phyloP scores from a whole-genome alignment of 1,284 basidiomycete genomes.

The Leccinum pachyderme region DNA sequence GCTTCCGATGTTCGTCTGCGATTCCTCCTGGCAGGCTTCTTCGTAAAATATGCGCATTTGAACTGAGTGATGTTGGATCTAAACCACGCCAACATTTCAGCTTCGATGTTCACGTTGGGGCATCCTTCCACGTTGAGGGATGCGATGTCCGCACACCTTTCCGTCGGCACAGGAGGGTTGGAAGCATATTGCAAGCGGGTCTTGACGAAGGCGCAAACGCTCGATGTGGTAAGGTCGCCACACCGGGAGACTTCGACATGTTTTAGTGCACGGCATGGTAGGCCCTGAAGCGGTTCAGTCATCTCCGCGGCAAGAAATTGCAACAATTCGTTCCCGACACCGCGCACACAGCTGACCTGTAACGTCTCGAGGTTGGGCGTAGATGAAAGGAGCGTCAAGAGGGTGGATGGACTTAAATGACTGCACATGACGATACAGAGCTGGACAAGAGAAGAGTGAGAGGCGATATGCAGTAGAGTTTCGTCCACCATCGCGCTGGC shows the following conservation, averaged over 20 bases:
- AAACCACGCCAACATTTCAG: slow-evolving; percentile 58
- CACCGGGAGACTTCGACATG: slow-evolving; percentile 57
- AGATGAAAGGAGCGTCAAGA: slow-evolving; percentile 38
- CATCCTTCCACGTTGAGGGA: slow-evolving; percentile 56
- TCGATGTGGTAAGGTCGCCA: slow-evolving; percentile 50
- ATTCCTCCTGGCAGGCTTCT: slow-evolving; percentile 38
- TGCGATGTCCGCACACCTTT: slow-evolving; percentile 33
- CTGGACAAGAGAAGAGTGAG: slow-evolving; percentile 20
- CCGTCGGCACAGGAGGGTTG: slow-evolving; percentile 3
- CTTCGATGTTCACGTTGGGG: slow-evolving; percentile 43
- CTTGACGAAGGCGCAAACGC: slow-evolving; percentile 55
- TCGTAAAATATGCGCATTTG: slow-evolving; percentile 57
- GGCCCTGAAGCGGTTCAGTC: background rate
- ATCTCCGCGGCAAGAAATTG: slow-evolving; percentile 38
- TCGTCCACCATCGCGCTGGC: slow-evolving; percentile 2
- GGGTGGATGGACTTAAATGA: slow-evolving; percentile 7
- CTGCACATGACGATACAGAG: slow-evolving; percentile 20
- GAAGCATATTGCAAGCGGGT: slow-evolving; percentile 33
- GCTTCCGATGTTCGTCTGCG: slow-evolving; percentile 25
- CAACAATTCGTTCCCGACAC: slow-evolving; percentile 39
- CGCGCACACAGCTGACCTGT: slow-evolving; percentile 36
- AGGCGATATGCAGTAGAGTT: slow-evolving; percentile 18
- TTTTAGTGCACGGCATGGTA: slow-evolving; percentile 52
- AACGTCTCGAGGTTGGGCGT: slow-evolving; percentile 44
- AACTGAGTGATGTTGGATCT: slow-evolving; percentile 49